Conservation (phyloP, 2,329 filamentous ascomycete species). For the Emergomyces pasteurianus region DNA sequence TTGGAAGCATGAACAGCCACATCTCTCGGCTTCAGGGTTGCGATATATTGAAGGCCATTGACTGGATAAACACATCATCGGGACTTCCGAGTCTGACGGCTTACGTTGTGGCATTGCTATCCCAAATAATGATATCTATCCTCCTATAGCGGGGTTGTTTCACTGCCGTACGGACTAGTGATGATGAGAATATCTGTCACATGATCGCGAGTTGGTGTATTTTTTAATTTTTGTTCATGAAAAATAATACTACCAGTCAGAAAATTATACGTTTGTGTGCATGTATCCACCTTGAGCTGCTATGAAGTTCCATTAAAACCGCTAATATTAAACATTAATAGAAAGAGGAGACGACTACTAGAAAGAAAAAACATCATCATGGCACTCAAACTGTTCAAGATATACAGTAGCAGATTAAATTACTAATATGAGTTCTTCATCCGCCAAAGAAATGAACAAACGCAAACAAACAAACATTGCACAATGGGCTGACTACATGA, state of each 20-base stretch:
- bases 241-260: too few relatives aligned
- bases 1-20: neutral
- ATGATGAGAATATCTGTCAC: too few relatives aligned
- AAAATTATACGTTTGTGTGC: too few relatives aligned
- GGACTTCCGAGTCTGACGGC: neutral
- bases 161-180: too few relatives aligned
- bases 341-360: neutral
- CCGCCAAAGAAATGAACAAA: neutral
- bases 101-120: neutral
- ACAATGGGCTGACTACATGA: neutral
- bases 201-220: neutral
- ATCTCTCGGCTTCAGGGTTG: neutral
- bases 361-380: neutral
- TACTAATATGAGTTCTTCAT: neutral
- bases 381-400: neutral
- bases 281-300: too few relatives aligned
- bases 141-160: neutral
- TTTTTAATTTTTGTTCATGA: neutral
- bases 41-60: neutral
- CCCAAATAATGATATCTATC: neutral
- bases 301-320: too few relatives aligned
- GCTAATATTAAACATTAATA: neutral
- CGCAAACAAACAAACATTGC: neutral
- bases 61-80: neutral
- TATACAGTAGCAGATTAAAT: neutral